A percentile compares a stretch with the other conserved stretches of the same genome.
Conservation (phyloP, 768 basidiomycete genomes). For the Myochromella boudieri region DNA sequence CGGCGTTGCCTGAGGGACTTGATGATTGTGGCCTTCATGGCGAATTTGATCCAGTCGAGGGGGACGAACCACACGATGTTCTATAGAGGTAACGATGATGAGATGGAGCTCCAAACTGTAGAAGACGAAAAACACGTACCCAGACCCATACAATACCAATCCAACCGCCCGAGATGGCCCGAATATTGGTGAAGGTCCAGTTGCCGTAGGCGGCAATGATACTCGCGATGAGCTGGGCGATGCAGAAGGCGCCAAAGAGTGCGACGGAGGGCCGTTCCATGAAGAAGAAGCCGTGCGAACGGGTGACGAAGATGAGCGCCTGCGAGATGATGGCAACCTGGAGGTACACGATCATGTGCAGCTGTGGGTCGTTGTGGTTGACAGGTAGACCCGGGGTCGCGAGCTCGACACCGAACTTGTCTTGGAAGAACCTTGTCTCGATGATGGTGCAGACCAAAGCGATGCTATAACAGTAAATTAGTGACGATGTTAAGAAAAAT, state of each 20-base stretch:
- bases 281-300: slow-evolving; percentile 95
- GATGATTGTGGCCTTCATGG: slow-evolving; percentile 93
- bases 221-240: slow-evolving; percentile 92
- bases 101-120: slow-evolving; percentile 8
- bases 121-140: slow-evolving; percentile 49
- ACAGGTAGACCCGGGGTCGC: slow-evolving; percentile 31
- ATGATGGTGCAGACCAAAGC: slow-evolving; percentile 82
- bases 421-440: slow-evolving; percentile 87
- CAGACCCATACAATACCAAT: slow-evolving; percentile 97
- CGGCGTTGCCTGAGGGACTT: slow-evolving; percentile 74
- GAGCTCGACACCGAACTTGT: slow-evolving; percentile 76
- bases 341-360: slow-evolving; percentile 91
- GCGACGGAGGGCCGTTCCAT: slow-evolving; percentile 93
- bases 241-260: slow-evolving; percentile 84
- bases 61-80: slow-evolving; percentile 96
- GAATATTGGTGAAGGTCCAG: slow-evolving; percentile 92
- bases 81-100: slow-evolving; percentile 37
- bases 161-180: slow-evolving; percentile 85
- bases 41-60: slow-evolving; percentile 94
- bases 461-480: slow-evolving; percentile 43
- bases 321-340: slow-evolving; percentile 99
- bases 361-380: slow-evolving; percentile 60
- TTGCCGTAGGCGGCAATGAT: slow-evolving; percentile 93
- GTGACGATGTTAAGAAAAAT: slow-evolving; percentile 7
- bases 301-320: slow-evolving; percentile 94